phyloP scores from a whole-genome alignment of 768 basidiomycete genomes.

The Kwoniella botswanensis region DNA sequence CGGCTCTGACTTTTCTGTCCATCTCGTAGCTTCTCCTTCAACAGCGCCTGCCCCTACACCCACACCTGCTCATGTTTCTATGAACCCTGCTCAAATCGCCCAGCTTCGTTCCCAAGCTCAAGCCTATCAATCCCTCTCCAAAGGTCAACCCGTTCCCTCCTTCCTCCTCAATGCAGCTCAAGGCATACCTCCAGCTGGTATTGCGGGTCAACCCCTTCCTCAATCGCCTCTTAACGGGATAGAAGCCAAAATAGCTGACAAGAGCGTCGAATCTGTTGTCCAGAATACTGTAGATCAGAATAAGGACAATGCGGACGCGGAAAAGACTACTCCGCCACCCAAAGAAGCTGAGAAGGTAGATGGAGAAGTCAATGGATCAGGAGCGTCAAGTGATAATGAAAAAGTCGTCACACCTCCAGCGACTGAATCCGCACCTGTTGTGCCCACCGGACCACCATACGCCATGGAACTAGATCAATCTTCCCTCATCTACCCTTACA shows the following conservation, averaged over 20 bases:
- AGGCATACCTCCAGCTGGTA: conserved; percentile 43
- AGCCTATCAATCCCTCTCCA: conserved; percentile 52
- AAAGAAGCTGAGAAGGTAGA: conserved; percentile 26
- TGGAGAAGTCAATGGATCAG: conserved; percentile 23
- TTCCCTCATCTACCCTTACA: conserved; percentile 88
- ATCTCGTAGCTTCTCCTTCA: conserved; percentile 3
- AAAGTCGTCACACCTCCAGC: conserved; percentile 30
- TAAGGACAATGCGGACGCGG: not conserved
- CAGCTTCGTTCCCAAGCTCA: conserved; percentile 57
- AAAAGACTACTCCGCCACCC: not conserved
- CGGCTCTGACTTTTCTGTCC: not conserved
- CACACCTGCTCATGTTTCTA: conserved; percentile 34
- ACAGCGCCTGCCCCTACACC: conserved; percentile 14
- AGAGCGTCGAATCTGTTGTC: conserved; percentile 52
- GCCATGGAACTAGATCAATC: conserved; percentile 74
- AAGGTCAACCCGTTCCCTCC: conserved; percentile 53
- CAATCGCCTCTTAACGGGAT: conserved; percentile 29
- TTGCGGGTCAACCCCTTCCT: conserved; percentile 32
- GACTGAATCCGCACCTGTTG: not conserved
- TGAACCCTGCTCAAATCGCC: conserved; percentile 57
- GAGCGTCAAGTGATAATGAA: conserved; percentile 30
- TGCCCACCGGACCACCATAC: conserved; percentile 38
- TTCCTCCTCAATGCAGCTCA: conserved; percentile 54
- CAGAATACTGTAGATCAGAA: conserved; percentile 28
- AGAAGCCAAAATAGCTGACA: conserved; percentile 48